Evolutionary conservation across 768 basidiomycete species (phyloP).

Genomic region (Leccinum boreale): DNA sequence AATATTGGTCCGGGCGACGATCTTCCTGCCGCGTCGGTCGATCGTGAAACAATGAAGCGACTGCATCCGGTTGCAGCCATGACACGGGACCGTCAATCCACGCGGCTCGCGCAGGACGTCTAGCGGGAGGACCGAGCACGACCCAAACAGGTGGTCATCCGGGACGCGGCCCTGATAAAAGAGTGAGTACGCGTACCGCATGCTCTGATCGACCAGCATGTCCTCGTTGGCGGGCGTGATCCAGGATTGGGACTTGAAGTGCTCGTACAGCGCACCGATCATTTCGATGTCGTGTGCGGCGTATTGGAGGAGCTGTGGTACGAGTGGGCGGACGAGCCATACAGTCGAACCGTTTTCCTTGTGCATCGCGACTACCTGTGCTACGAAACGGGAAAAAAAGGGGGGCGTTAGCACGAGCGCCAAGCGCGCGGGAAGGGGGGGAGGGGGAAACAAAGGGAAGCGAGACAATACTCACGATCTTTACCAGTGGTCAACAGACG

Average conservation of each 20-base stretch:
- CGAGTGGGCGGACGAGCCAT: constrained; percentile 39
- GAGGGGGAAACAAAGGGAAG: neutral
- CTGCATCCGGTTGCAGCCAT: constrained; percentile 27
- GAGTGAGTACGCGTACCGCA: constrained; percentile 28
- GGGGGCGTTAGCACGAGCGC: neutral
- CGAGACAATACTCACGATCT: constrained; percentile 28
- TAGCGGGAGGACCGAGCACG: constrained; percentile 23
- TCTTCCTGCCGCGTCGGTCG: constrained; percentile 10
- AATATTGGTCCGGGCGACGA: constrained; percentile 22
- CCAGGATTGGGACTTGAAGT: constrained; percentile 28
- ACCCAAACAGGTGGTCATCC: constrained; percentile 25
- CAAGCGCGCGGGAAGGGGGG: too few relatives aligned
- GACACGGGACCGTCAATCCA: constrained; percentile 22
- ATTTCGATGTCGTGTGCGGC: constrained; percentile 42
- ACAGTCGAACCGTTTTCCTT: constrained; percentile 23
- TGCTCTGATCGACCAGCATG: constrained; percentile 22
- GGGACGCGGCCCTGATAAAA: constrained; percentile 27
- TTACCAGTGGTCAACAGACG: constrained; percentile 27
- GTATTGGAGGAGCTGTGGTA: constrained; percentile 34
- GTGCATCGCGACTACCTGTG: constrained; percentile 37
- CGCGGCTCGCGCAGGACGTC: constrained; percentile 26
- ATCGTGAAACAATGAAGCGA: constrained; percentile 28
- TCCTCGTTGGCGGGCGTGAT: constrained; percentile 17
- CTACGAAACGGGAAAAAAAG: constrained; percentile 11
- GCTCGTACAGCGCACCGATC: constrained; percentile 34